Evolutionary conservation across 2,329 filamentous ascomycete species (phyloP), one percentile per base, ranked within the genome.

Genomic region (Fonsecaea nubica): DNA sequence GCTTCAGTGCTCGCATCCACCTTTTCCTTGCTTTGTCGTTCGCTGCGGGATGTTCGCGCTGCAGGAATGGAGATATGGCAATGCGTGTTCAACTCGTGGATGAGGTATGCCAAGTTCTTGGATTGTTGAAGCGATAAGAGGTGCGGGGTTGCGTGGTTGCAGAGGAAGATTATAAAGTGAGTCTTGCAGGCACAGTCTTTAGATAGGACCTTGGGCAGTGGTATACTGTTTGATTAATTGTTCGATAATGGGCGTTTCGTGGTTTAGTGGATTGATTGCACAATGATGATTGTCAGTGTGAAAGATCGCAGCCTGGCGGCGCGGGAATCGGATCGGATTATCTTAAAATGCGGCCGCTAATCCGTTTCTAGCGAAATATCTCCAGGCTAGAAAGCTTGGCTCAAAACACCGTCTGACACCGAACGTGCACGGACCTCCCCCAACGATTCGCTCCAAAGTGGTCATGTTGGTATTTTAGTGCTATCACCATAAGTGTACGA

Each of bases 61-160:
- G 13, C 25, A 3, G 45, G 15, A 21, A 25, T 25, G 45, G 45
- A 50, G 45, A 12, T 10, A 10, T 50, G 8, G 25, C 21, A 25
- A 18, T 25, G 54, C 55, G 36, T 52, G 64, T 66, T 42, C 38
- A 62, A 48, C 32, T 61, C 30, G 48, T 50, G 59, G 64, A 63
- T 66, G 59, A 66, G 40, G 58, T 58, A 36, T 63, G 64, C 64
- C 56, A 55, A 55, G 64, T 54, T 25, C 36, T 48, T 63, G 10
- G 48, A 21, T 2, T 10, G 42, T 30, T 30, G 45, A 18, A 13
- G 3, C 2, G 45, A 25, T 50, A 13, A 25, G 45, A 50, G 21
- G 45, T 13, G 13, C 40, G 13, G 40, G 35, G 12, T 13, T n/a
- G 5, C 15, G 13, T 42, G 40, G 21, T 30, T 25, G 52, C 8